Conservation (phyloP, 352 stramenopile species). For the Phytophthora crassamura region DNA sequence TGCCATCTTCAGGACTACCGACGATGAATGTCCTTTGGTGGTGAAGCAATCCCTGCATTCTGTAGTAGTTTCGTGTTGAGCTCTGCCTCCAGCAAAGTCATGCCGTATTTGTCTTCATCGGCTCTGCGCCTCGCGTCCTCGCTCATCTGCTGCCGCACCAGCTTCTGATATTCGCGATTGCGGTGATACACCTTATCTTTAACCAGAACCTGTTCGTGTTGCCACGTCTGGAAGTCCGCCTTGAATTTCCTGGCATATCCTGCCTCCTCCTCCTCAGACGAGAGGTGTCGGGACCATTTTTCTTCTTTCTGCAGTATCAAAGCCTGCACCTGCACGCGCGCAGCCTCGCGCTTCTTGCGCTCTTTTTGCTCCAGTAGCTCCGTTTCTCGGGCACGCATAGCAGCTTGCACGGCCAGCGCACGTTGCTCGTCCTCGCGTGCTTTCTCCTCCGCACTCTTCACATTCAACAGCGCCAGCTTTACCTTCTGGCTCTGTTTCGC, state of each 20-base stretch:
- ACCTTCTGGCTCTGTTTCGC: constrained; percentile 63
- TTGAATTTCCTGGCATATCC: constrained; percentile 56
- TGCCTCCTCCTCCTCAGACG: constrained; percentile 44
- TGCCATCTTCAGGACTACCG: constrained; percentile 17
- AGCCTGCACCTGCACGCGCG: constrained; percentile 42
- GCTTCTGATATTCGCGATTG: constrained; percentile 48
- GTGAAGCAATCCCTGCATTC: constrained; percentile 37
- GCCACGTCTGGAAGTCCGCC: constrained; percentile 53
- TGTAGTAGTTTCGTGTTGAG: constrained; percentile 59
- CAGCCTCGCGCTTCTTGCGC: constrained; percentile 40
- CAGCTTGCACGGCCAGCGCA: constrained; percentile 46
- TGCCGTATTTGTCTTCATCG: constrained; percentile 72
- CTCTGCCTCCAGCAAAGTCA: constrained; percentile 64
- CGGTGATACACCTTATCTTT: constrained; percentile 42
- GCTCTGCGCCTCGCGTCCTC: constrained; percentile 44
- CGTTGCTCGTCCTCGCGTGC: constrained; percentile 62
- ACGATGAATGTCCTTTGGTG: constrained; percentile 31
- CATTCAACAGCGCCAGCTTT: constrained; percentile 62
- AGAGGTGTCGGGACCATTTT: constrained; percentile 34
- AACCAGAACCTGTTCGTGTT: constrained; percentile 39
- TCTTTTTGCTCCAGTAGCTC: constrained; percentile 43
- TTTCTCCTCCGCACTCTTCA: constrained; percentile 69
- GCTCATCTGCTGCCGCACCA: constrained; percentile 61
- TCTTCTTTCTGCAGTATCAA: constrained; percentile 55
- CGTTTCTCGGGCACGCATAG: constrained; percentile 47